phyloP scores from a whole-genome alignment of 371 early-diverging fungal species.

The Dipsacomyces acuminosporus region DNA sequence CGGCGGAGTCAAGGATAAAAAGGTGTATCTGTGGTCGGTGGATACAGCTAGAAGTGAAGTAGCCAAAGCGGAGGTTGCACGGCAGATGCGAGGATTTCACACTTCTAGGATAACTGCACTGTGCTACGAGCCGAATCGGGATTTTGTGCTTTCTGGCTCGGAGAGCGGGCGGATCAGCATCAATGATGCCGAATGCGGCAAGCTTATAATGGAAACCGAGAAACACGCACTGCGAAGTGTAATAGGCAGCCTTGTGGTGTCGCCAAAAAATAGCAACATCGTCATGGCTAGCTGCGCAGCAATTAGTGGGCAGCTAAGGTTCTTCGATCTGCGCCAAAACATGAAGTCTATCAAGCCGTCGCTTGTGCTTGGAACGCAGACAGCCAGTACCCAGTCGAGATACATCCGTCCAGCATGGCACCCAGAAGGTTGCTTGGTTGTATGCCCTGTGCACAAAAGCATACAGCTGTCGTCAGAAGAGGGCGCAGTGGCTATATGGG shows the following conservation, averaged over 20 bases:
- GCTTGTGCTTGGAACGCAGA: conserved; percentile 8
- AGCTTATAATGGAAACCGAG: conserved; percentile 4
- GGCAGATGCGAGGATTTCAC: conserved; percentile 5
- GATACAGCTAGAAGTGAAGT: background rate
- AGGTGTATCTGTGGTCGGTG: conserved; percentile 11
- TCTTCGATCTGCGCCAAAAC: conserved; percentile 17
- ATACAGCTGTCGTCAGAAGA: background rate
- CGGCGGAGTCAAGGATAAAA: conserved; percentile 11
- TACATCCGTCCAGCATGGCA: conserved; percentile 35
- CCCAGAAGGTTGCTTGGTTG: conserved; percentile 21
- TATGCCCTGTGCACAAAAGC: conserved; percentile 19
- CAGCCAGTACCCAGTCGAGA: conserved; percentile 16
- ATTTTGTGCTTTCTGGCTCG: conserved; percentile 14
- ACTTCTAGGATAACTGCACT: conserved; percentile 23
- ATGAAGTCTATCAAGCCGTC: conserved; percentile 3
- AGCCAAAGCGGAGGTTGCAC: background rate
- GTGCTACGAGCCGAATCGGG: conserved; percentile 10
- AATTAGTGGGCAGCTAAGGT: conserved; percentile 12
- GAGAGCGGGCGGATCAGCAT: conserved; percentile 20
- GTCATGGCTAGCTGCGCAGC: conserved; percentile 17
- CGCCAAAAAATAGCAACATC: conserved; percentile 20
- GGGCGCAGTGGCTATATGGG: conserved; percentile 26
- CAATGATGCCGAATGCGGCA: conserved; percentile 15
- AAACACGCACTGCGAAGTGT: background rate
- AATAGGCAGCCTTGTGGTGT: conserved; percentile 10